Base-by-base conservation (phyloP, 108 stramenopile species). In the Schizochytrium sp. region DNA sequence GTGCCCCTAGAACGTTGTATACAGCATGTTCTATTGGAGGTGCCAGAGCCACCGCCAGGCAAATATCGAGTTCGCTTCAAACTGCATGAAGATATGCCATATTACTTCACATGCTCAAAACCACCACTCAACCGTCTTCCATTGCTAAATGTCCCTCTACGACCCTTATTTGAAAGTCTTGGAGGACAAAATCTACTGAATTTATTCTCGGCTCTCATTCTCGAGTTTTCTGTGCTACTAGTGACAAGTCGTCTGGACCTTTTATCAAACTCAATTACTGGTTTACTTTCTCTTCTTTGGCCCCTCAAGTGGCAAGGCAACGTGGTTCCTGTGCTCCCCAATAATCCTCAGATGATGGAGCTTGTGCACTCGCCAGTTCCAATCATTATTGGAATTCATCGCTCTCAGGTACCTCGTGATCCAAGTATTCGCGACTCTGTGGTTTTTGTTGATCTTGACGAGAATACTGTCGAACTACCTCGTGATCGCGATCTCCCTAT, bases 111-210 rank as follows among this genome's bases (percentile, higher is more conserved):
- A 8, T 83, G 76, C 76, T 83, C 76, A 5, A 83, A 55, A 40
- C 76, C 76, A 53, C 76, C 76, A 28, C 47, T 83, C 45, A 83
- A 83, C 28, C 76, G 76, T n/a, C 76, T 83, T 46, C 76, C 76
- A 38, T 53, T 83, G 15, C 76, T 83, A n/a, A 83, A 83, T 53
- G 76, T 83, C 5, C 76, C 76, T 8, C 76, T 83, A 7, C 76
- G 76, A 13, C 76, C 76, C 13, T n/a, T 83, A 5, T 83, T 83
- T 2, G 76, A 83, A 3, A 83, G 76, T 55, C 28, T 83, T 10
- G 47, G 76, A 8, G 76, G 17, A 56, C 47, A 83, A 2, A 83
- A 83, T 53, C 76, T 83, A n/a, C 76, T 83, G 50, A 83, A 49
- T 38, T 53, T 83, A 10, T 83, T 83, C 47, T 55, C 76, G 2